Base-by-base conservation (phyloP, 1,139 yeast species). In the Candida tetrigidarum region DNA sequence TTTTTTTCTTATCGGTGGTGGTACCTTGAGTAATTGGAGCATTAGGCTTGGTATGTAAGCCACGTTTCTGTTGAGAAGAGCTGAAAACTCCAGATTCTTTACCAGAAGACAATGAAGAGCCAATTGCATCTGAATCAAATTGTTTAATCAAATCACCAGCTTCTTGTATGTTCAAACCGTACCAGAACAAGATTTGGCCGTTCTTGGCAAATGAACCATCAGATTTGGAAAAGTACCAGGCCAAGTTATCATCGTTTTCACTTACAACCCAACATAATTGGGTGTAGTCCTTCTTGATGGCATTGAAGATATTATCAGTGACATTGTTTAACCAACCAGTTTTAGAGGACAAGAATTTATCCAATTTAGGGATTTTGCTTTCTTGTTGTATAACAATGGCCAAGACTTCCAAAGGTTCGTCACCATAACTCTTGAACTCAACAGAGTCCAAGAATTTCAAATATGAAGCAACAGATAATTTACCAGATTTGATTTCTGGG, bases 251-350 rank as follows among this genome's bases (percentile, higher is more conserved):
- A 63, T 92, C 97, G 57, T 86, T 91, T 67, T 93, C 98, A 56
- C 84, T 79, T 38, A 91, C 95, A 41, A 84, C 79, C 99, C 99
- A 93, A 64, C 84, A 91, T 54, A 95, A 76, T 11, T 83, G 68
- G 32, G 76, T 56, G 65, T 81, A 86, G 62, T 92, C 96, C 59
- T 85, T 86, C 56, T 78, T 82, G 56, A 93, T 78, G 15, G 96
- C 83, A 46, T 78, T 80, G 81, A 96, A 93, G 48, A 95, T 87
- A 67, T 92, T 93, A 60, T 93, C 99, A 47, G 97, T 87, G 48
- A 93, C 97, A 57, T 92, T 93, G 73, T 93, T 93, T 63, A 93
- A 83, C 99, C 99, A 93, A 37, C 98, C 98, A 48, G 88, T 81
- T 65, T 87, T 84, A 27, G 96, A 82, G 26, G 96, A 90, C 55